These are phyloP conservation scores for Entomortierella beljakovae DNA, from an alignment of 192 early-diverging fungal species.

Conservation along the genomic window DNA sequence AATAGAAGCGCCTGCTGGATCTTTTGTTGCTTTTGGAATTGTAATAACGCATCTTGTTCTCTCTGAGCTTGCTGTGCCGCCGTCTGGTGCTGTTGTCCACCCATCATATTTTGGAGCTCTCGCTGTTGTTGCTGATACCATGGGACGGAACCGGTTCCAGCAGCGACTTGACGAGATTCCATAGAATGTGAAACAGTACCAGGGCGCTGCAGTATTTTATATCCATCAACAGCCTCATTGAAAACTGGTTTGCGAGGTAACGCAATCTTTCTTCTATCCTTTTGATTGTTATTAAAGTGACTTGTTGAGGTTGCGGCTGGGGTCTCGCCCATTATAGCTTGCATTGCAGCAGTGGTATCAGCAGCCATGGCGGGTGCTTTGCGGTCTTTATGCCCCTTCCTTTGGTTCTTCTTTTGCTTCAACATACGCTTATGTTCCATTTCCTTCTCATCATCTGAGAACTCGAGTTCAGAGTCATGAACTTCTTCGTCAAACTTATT, in stretches of 20 bases:
- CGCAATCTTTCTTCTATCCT: slow-evolving; percentile 17
- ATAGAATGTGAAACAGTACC: slow-evolving; percentile 7
- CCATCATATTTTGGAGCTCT: slow-evolving; percentile 44
- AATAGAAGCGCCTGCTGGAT: slow-evolving; percentile 35
- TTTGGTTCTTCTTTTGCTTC: slow-evolving; percentile 60
- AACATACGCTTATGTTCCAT: slow-evolving; percentile 60
- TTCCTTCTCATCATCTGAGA: slow-evolving; percentile 97
- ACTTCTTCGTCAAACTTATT: slow-evolving; percentile 96
- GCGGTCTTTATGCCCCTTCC: slow-evolving; percentile 27
- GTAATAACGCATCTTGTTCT: slow-evolving; percentile 10
- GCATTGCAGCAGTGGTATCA: slow-evolving; percentile 22
- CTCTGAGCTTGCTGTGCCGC: slow-evolving; percentile 16
- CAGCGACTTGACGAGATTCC: background rate
- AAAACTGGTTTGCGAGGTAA: slow-evolving; percentile 27
- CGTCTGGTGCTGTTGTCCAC: slow-evolving; percentile 25
- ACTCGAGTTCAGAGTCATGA: slow-evolving; percentile 83
- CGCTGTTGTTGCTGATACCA: slow-evolving; percentile 51
- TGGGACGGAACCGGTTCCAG: slow-evolving; percentile 25
- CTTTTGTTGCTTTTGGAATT: slow-evolving; percentile 50
- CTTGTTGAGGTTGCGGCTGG: background rate
- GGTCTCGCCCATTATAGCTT: slow-evolving; percentile 9
- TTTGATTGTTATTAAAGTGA: background rate
- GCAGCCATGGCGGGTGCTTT: slow-evolving; percentile 6
- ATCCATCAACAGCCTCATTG: slow-evolving; percentile 36
- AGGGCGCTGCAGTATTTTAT: slow-evolving; percentile 42